Base-by-base conservation (phyloP, 352 stramenopile genomes). In the Halophytophthora polymorphica region DNA sequence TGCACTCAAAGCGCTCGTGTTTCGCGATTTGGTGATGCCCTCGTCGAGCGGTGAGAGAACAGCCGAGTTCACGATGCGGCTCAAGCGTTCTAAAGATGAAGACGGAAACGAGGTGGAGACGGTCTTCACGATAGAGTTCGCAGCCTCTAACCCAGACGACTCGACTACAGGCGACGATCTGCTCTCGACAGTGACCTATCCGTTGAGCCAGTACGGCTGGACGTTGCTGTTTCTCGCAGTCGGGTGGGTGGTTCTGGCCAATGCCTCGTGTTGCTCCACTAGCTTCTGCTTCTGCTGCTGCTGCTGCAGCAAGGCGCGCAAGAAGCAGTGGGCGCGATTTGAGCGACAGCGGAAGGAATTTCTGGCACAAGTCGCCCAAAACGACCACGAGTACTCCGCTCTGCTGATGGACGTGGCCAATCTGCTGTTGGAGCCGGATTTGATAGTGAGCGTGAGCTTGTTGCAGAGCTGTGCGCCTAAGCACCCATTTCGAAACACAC, bases 301-400 rank as follows among this genome's bases (percentile, higher is more conserved):
- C 37, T 81, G 69, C 38, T 66, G 66, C 22, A 59, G 57, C 39
- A 63, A 73, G 15, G 60, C 62, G 5, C 61, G 74, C 17, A 61
- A 66, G 33, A 61, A 73, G n/a, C 66, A 64, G 15, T 57, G 75
- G 11, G 42, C 49, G 11, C 46, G 67, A 2, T 75, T 87, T 41
- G 72, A 84, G 23, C 41, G 69, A 17, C 45, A 71, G 11, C 73
- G 58, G 4, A 56, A 36, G 10, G 38, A 48, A 2, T 78, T 87
- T 47, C 44, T 72, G 15, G 46, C 68, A 3, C 66, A 86, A 55
- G 69, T 88, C 2, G 73, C 71, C 1, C 82, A 89, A 50, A 89
- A 88, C 43, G 71, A 92, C 39, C 53, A 69, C 28, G 82, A 92
- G 33, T 92, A 92, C 48, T 87, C 82, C 3, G n/a, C 69, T 13